phyloP scores from a whole-genome alignment of 345 rosid genomes.

The Gossypium thurberi region DNA sequence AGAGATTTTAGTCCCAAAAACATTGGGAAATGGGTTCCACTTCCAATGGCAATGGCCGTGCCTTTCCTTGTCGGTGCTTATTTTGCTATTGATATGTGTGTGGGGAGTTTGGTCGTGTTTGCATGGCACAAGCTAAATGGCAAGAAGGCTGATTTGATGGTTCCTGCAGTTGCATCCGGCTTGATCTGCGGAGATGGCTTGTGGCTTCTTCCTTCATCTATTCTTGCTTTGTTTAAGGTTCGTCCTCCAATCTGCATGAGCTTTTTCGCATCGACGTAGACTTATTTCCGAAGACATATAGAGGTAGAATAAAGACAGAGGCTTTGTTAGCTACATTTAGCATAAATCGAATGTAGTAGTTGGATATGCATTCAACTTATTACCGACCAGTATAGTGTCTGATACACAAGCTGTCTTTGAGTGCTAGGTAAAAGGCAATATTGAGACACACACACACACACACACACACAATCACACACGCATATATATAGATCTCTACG shows the following conservation, averaged over 20 bases:
- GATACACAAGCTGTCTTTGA: not conserved
- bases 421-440: not conserved
- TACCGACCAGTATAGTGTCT: not conserved
- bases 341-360: not conserved
- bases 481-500: not conserved
- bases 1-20: constrained; percentile 49
- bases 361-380: no score
- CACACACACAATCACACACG: not conserved
- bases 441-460: not conserved
- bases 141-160: constrained; percentile 49
- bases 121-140: constrained; percentile 48
- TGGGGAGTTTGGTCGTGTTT: constrained; percentile 57
- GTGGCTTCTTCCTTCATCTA: constrained; percentile 84
- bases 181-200: constrained; percentile 90
- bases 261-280: constrained; percentile 26
- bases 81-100: constrained; percentile 80
- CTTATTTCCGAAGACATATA: not conserved
- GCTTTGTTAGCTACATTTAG: not conserved
- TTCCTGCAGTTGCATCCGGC: constrained; percentile 90
- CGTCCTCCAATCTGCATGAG: constrained; percentile 81
- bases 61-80: constrained; percentile 90
- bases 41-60: constrained; percentile 97
- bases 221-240: constrained; percentile 66
- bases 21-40: constrained; percentile 67
- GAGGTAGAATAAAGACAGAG: not conserved